Conservation (phyloP, 1,139 yeast species). For the Pichia sp. region DNA sequence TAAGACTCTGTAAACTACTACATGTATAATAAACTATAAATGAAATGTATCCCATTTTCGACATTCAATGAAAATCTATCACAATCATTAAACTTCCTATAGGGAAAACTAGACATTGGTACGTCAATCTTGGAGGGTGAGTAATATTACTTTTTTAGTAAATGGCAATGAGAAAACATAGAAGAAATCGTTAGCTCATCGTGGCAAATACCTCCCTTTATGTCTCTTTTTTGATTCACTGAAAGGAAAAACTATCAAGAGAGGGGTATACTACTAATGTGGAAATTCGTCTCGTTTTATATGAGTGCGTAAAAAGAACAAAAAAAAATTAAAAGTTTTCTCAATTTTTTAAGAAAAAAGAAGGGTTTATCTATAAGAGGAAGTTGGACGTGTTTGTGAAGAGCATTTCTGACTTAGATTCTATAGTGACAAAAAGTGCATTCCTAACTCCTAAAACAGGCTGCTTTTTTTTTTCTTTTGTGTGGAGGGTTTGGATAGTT, state of each 20-base stretch:
- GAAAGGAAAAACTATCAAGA: conserved; percentile 22
- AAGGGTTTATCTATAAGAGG: no score
- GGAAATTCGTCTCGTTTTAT: background rate
- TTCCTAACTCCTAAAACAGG: no score
- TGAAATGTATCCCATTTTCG: conserved; percentile 47
- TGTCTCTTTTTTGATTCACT: conserved; percentile 45
- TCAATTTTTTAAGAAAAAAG: no score
- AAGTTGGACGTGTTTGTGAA: no score
- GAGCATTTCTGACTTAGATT: no score
- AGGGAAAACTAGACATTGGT: conserved; percentile 29
- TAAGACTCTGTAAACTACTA: background rate
- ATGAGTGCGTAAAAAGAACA: background rate
- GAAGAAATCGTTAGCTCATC: conserved; percentile 54
- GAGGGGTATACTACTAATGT: background rate
- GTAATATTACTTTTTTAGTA: conserved; percentile 22
- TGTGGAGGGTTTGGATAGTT: no score
- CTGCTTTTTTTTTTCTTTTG: no score
- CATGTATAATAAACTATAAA: background rate
- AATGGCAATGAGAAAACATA: conserved; percentile 66
- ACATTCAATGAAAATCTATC: conserved; percentile 48
- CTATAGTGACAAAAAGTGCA: no score
- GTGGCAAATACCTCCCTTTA: conserved; percentile 58
- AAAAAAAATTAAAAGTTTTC: no score
- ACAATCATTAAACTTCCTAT: conserved; percentile 55
- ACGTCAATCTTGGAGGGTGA: conserved; percentile 41